Conservation (phyloP, 805 yeast species). For the Lachancea quebecensis region DNA sequence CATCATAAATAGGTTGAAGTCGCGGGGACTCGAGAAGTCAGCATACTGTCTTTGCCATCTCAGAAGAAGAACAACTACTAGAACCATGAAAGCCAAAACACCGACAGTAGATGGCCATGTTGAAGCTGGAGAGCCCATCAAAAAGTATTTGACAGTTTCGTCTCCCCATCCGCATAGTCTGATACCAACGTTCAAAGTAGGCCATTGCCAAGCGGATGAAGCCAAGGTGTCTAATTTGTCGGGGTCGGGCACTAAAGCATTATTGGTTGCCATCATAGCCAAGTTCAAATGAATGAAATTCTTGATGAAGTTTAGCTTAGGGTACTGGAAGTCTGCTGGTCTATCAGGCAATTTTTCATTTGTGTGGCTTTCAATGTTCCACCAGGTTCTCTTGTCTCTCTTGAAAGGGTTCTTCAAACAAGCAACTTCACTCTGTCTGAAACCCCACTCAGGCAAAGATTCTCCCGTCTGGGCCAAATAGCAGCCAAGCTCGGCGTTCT, state of each 20-base stretch:
- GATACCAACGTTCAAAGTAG: conserved; percentile 65
- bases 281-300: conserved; percentile 69
- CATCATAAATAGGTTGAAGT: conserved; percentile 50
- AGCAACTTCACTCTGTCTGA: conserved; percentile 72
- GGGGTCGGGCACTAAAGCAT: conserved; percentile 70
- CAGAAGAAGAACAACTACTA: conserved; percentile 42
- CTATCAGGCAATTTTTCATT: conserved; percentile 57
- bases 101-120: conserved; percentile 70
- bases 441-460: conserved; percentile 76
- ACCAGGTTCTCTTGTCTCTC: conserved; percentile 84
- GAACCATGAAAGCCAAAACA: conserved; percentile 46
- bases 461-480: conserved; percentile 70
- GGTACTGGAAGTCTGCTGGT: conserved; percentile 37
- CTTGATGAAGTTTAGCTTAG: conserved; percentile 69
- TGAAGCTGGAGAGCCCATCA: conserved; percentile 71
- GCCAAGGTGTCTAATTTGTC: conserved; percentile 69
- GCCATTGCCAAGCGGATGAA: conserved; percentile 87
- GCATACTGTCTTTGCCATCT: conserved; percentile 80
- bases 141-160: conserved; percentile 54
- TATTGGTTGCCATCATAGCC: conserved; percentile 93
- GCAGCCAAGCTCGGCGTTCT: conserved; percentile 58
- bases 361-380: conserved; percentile 71
- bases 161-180: conserved; percentile 75
- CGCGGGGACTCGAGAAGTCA: conserved; percentile 47
- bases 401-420: conserved; percentile 55